Evolutionary conservation across 1,139 yeast genomes (phyloP).

Genomic region (Suhomyces atakaporum): DNA sequence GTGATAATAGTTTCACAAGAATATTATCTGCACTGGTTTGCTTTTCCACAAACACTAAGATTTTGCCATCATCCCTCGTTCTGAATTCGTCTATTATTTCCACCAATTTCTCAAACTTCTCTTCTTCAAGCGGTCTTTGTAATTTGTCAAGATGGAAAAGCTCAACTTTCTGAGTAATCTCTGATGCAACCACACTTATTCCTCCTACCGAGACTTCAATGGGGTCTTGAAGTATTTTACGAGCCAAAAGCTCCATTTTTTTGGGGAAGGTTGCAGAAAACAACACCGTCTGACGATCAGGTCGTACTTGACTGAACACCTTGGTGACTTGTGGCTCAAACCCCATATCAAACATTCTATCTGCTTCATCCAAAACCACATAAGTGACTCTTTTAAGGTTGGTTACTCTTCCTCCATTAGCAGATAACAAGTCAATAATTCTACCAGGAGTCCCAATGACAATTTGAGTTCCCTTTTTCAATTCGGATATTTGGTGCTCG

Average conservation of each 20-base stretch:
- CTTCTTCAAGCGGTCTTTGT: conserved; percentile 13
- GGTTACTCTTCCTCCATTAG: conserved; percentile 79
- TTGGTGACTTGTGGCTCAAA: conserved; percentile 95
- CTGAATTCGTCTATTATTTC: conserved; percentile 51
- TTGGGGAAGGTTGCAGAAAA: conserved; percentile 94
- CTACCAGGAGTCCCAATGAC: conserved; percentile 96
- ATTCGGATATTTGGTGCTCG: conserved; percentile 75
- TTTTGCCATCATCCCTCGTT: conserved; percentile 44
- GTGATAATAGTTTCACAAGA: conserved; percentile 53
- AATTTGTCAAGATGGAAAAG: conserved; percentile 44
- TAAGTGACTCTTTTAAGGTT: conserved; percentile 72
- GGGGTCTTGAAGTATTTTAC: conserved; percentile 60
- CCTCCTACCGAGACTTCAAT: conserved; percentile 82
- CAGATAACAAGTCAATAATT: conserved; percentile 82
- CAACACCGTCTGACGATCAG: conserved; percentile 87
- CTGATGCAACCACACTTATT: conserved; percentile 79
- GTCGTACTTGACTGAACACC: conserved; percentile 74
- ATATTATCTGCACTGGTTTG: conserved; percentile 80
- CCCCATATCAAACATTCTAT: conserved; percentile 95
- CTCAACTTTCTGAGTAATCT: conserved; percentile 71
- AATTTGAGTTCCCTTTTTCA: conserved; percentile 78
- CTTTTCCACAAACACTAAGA: conserved; percentile 82
- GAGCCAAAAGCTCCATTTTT: conserved; percentile 75
- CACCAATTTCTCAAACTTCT: conserved; percentile 57
- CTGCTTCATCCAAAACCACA: conserved; percentile 93